Base-by-base conservation (phyloP, 2,329 filamentous ascomycete species). In the Sclerotinia spermophila region DNA sequence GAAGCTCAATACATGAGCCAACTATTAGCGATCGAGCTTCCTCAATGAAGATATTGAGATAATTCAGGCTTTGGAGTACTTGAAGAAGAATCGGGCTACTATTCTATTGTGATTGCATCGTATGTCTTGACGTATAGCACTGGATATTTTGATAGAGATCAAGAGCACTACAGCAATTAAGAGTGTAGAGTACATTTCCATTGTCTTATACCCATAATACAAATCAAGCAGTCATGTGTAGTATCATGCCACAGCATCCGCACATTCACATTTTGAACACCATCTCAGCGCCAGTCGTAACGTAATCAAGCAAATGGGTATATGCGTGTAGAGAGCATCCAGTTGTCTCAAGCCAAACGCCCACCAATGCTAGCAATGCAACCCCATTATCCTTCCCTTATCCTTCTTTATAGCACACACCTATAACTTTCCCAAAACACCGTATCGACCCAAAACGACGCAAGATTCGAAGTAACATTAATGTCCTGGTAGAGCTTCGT, bases 271-370 rank as follows among this genome's bases (percentile, higher is more conserved):
- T 53, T 53, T 53, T 53, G 2, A 53, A 53, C 62, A 53, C 33
- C 33, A 27, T 38, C 45, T 27, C 24, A 65, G 17, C 13, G 38
- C 45, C n/a, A 15, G 40, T 53, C 17, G 17, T 55, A 33, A 67
- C 10, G 35, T 27, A 67, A 45, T 44, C 67, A 73, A 73, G 72
- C 73, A 74, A 74, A 73, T 74, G 73, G 73, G 73, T 74, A 74
- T 74, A 70, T 69, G 67, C 70, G 58, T 61, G 58, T 61, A 30
- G 42, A 51, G 42, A 69, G 61, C 68, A 73, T 56, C 71, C 66
- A n/a, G 19, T 59, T 58, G 67, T 62, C 68, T 62, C 69, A 56
- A 70, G 60, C 60, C 64, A 68, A 71, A 68, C 48, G 55, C 42
- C 64, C 51, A 27, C 60, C 44, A 6, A 58, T 72, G 65, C 71